Evolutionary conservation across 768 basidiomycete genomes (phyloP).

Genomic region (Chalciporus chontae): DNA sequence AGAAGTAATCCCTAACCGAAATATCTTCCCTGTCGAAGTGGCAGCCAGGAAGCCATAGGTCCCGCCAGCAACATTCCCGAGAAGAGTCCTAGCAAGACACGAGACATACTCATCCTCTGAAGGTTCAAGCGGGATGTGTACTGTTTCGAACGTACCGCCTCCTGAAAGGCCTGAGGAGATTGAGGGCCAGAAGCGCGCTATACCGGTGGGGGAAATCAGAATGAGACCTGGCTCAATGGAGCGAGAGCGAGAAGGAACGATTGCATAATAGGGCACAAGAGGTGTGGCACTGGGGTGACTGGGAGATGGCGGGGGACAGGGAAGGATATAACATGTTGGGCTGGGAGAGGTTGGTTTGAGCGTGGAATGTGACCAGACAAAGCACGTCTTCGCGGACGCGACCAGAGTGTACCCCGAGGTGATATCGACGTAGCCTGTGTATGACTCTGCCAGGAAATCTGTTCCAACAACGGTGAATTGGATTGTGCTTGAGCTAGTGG

Average conservation of each 20-base stretch:
- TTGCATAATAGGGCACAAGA: conserved; percentile 44
- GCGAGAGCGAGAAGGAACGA: conserved; percentile 59
- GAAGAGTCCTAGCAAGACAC: conserved; percentile 62
- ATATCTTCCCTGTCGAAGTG: conserved; percentile 64
- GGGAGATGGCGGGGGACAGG: conserved; percentile 53
- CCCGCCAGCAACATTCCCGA: conserved; percentile 33
- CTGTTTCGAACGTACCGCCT: conserved; percentile 55
- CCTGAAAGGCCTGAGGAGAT: conserved; percentile 82
- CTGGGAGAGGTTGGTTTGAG: conserved; percentile 52
- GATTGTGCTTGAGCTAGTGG: not conserved
- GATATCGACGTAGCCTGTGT: conserved; percentile 68
- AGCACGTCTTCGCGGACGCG: conserved; percentile 68
- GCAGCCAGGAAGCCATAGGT: conserved; percentile 50
- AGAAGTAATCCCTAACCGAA: conserved; percentile 61
- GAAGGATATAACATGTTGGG: conserved; percentile 81
- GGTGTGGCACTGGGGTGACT: conserved; percentile 46
- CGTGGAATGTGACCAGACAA: conserved; percentile 80
- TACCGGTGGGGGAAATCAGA: conserved; percentile 65
- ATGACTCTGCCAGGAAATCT: conserved; percentile 70
- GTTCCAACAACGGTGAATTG: not conserved
- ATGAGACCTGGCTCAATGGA: conserved; percentile 79
- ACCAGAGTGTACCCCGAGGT: conserved; percentile 72
- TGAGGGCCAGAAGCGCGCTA: conserved; percentile 84
- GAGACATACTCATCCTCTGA: conserved; percentile 58
- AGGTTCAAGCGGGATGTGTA: conserved; percentile 43